phyloP scores from a whole-genome alignment of 1,284 basidiomycete species.

The Chiua sp. region DNA sequence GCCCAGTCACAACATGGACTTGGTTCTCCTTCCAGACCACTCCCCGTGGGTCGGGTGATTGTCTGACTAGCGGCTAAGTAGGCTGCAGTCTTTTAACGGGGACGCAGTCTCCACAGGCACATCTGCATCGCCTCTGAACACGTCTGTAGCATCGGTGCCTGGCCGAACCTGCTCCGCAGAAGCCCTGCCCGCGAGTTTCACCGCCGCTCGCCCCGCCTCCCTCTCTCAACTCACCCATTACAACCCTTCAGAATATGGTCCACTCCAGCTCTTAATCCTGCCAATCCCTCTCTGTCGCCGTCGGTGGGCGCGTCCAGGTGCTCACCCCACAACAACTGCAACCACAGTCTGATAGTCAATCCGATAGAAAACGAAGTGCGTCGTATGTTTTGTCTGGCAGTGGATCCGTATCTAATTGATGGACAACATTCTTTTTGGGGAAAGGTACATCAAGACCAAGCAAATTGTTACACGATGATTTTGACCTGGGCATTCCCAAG shows the following conservation, averaged over 20 bases:
- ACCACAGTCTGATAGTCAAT: neutral
- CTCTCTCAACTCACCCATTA: slow-evolving; percentile 32
- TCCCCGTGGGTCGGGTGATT: too few relatives aligned
- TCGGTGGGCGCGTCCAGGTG: slow-evolving; percentile 26
- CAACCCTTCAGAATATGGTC: slow-evolving; percentile 48
- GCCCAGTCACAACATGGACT: neutral
- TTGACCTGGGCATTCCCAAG: slow-evolving; percentile 83
- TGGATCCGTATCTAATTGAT: too few relatives aligned
- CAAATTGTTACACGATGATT: slow-evolving; percentile 76
- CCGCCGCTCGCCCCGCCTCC: slow-evolving; percentile 33
- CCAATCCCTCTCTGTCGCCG: slow-evolving; percentile 31
- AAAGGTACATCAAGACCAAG: slow-evolving; percentile 80
- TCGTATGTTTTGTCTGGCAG: too few relatives aligned
- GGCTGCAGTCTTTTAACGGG: slow-evolving; percentile 21
- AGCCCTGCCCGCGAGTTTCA: slow-evolving; percentile 38
- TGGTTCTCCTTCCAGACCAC: neutral
- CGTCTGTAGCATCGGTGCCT: slow-evolving; percentile 28
- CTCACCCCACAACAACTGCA: slow-evolving; percentile 20
- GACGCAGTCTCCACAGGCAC: slow-evolving; percentile 21
- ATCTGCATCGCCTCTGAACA: slow-evolving; percentile 28
- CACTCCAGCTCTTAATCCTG: slow-evolving; percentile 43
- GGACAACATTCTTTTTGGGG: neutral
- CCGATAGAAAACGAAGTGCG: too few relatives aligned
- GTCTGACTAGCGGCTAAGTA: too few relatives aligned
- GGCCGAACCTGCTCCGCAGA: slow-evolving; percentile 34